These are phyloP conservation scores for Grigorovia jiainica DNA, from an alignment of 805 yeast genomes.

Conservation along the genomic window DNA sequence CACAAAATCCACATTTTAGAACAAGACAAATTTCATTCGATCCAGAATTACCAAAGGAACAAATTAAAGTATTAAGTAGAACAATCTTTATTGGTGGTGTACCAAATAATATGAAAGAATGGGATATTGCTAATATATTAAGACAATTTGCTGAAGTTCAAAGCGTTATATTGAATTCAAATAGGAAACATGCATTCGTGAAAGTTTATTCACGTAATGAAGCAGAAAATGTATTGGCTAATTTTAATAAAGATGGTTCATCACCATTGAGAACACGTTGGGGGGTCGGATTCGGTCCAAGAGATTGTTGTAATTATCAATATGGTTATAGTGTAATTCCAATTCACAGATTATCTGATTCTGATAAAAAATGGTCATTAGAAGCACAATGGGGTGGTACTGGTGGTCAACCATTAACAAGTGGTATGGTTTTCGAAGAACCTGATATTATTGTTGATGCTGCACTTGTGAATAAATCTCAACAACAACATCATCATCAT, in stretches of 20 bases:
- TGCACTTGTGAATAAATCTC: slow-evolving; percentile 84
- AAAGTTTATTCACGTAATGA: slow-evolving; percentile 87
- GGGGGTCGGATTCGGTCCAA: slow-evolving; percentile 99
- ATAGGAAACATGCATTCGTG: slow-evolving; percentile 91
- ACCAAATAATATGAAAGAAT: slow-evolving; percentile 71
- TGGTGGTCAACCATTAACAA: slow-evolving; percentile 70
- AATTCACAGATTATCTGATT: slow-evolving; percentile 79
- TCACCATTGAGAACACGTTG: slow-evolving; percentile 75
- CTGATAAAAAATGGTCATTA: slow-evolving; percentile 83
- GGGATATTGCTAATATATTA: slow-evolving; percentile 56
- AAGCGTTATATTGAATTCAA: slow-evolving; percentile 75
- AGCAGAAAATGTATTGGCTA: slow-evolving; percentile 72
- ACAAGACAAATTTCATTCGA: slow-evolving; percentile 67
- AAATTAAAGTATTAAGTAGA: slow-evolving; percentile 76
- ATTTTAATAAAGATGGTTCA: slow-evolving; percentile 60
- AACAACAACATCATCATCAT: slow-evolving; percentile 73
- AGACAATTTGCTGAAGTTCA: slow-evolving; percentile 89
- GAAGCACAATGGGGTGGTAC: slow-evolving; percentile 97
- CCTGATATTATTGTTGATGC: slow-evolving; percentile 96
- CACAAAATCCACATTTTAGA: slow-evolving; percentile 68
- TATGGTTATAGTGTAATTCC: slow-evolving; percentile 87
- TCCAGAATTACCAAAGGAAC: slow-evolving; percentile 61
- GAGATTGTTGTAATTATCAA: slow-evolving; percentile 95
- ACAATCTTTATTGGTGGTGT: slow-evolving; percentile 94
- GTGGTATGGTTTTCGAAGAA: slow-evolving; percentile 84